Evolutionary conservation across 2,329 filamentous ascomycete genomes (phyloP), one percentile per base, ranked within the genome.

Genomic region (Monilinia laxa): DNA sequence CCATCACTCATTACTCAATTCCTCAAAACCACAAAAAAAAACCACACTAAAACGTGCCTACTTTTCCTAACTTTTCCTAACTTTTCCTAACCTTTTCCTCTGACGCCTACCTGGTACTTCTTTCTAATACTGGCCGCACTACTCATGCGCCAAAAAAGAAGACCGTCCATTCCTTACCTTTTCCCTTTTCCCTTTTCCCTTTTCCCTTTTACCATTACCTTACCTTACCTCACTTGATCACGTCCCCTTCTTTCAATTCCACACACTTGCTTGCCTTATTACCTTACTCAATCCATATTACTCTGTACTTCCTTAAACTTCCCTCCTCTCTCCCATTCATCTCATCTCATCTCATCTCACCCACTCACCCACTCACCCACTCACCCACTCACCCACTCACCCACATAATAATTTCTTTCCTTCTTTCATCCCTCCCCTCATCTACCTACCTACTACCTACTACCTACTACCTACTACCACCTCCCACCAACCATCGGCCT

Each of bases 111-210:
- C 58, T 51, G 51, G 40, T 49, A 35, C 18, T 54, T 64, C 38
- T 64, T n/a, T 25, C 35, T 45, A 42, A 64, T n/a, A 62, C 47
- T 62, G 47, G 59, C 20, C 59, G 20, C 2, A 10, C 62, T 57
- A 58, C 47, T 65, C 63, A 65, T 59, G 55, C 63, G 55, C 63
- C 63, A 53, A 53, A 64, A 54, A 31, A 54, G 64, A 49, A 59
- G 20, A 65, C 62, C 53, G 55, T 59, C 23, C 63, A 65, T 65
- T 62, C 64, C 63, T 60, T 59, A 52, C 59, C 62, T 65, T 59
- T 35, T 28, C 53, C 28, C 6, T 31, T 31, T 31, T n/a, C n/a
- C n/a, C n/a, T n/a, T n/a, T n/a, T n/a, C n/a, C n/a, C n/a, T n/a
- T n/a, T n/a, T n/a, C n/a, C n/a, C n/a, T n/a, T n/a, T n/a, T n/a